Evolutionary conservation across 306 rosid species (phyloP).

Genomic region (Quercus ilex): DNA sequence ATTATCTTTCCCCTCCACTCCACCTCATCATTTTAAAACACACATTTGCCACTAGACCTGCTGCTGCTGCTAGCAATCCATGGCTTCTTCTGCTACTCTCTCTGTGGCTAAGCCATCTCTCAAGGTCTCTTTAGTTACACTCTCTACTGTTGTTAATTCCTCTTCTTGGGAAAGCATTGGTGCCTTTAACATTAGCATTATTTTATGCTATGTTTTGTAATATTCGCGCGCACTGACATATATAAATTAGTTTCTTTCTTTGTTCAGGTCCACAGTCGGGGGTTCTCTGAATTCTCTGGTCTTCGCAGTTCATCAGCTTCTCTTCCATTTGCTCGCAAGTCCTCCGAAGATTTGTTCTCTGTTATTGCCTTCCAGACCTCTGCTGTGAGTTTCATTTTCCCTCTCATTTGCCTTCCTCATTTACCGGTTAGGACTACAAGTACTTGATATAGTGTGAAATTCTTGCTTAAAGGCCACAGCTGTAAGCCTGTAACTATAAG

Average conservation of each 20-base stretch:
- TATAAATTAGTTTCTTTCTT: neutral
- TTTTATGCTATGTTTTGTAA: neutral
- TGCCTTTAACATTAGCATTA: neutral
- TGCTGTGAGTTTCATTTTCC: constrained; percentile 55
- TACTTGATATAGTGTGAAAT: neutral
- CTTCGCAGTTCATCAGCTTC: constrained; percentile 62
- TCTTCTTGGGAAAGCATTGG: neutral
- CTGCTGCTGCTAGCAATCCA: constrained; percentile 27
- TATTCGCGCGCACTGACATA: neutral
- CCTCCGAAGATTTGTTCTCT: constrained; percentile 76
- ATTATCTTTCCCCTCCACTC: constrained; percentile 1
- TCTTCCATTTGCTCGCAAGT: constrained; percentile 57
- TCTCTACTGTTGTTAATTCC: neutral
- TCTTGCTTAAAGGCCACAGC: neutral
- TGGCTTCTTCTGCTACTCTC: constrained; percentile 96
- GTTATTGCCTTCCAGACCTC: constrained; percentile 76
- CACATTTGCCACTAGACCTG: neutral
- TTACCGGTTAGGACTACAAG: neutral
- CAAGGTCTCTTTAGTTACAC: constrained; percentile 48
- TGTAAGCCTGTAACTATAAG: no score
- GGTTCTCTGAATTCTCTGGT: constrained; percentile 80
- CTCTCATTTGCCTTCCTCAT: neutral
- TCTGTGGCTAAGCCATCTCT: constrained; percentile 88
- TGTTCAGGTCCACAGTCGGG: constrained; percentile 63
- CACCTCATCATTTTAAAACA: neutral